A percentile compares a stretch with the other conserved stretches of the same genome.
Evolutionary conservation across 257 asterid species (phyloP).

Genomic region (Solanum tarapatanum): DNA sequence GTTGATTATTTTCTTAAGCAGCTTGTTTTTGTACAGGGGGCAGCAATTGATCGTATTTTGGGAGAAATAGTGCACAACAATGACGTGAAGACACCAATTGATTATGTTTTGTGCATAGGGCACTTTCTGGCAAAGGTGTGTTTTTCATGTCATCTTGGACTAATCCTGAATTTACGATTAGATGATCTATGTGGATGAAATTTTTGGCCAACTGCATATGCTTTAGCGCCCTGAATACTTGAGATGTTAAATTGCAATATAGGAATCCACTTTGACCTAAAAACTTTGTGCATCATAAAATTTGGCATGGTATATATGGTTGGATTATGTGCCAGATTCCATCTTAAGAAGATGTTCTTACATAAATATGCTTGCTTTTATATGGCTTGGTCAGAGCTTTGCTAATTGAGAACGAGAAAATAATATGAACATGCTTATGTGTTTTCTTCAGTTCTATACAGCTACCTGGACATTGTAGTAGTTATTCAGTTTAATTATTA

Average conservation of each 20-base stretch:
- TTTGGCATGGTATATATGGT: background rate
- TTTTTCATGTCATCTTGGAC: background rate
- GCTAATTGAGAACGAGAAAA: background rate
- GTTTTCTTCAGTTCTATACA: background rate
- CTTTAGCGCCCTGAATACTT: background rate
- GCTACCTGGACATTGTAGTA: background rate
- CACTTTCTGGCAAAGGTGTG: conserved; percentile 83
- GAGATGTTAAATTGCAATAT: background rate
- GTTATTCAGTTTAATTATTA: background rate
- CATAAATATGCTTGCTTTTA: background rate
- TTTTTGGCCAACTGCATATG: background rate
- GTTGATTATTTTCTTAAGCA: background rate
- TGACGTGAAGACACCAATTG: conserved; percentile 60
- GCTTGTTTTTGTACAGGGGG: conserved; percentile 50
- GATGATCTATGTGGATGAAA: background rate
- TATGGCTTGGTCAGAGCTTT: background rate
- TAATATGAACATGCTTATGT: background rate
- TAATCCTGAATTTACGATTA: background rate
- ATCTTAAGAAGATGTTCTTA: background rate
- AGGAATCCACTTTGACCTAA: background rate
- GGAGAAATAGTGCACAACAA: conserved; percentile 90
- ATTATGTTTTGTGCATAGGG: conserved; percentile 74
- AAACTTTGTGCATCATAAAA: background rate
- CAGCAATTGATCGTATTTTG: conserved; percentile 89
- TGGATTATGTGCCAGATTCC: background rate